Evolutionary conservation across 257 asterid genomes (phyloP), one percentile per base, ranked within the genome.

Genomic region (Plectranthus barbatus): DNA sequence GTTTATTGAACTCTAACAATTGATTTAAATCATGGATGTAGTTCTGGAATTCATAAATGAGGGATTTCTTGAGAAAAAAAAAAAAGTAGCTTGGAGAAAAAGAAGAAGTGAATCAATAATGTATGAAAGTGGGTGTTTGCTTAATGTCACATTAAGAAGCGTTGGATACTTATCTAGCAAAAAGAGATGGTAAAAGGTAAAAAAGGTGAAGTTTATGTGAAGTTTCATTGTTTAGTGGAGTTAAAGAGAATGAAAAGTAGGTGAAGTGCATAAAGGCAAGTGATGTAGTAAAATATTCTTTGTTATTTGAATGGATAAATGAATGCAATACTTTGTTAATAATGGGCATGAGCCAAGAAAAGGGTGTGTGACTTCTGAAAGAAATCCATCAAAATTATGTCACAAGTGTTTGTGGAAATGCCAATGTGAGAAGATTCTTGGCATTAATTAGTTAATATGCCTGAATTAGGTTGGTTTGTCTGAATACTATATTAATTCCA

Each of bases 331-430:
- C 54, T 48, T 26, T 6, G 18, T 47, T 13, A 56, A 26, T 54
- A 45, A 49, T 71, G 62, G 46, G 40, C 26, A 51, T 34, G 51
- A 56, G 20, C 63, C 31, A 58, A 26, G 48, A 57, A 42, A 37
- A 18, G 14, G 17, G 51, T 15, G 24, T 45, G 36, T 19, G 50
- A 58, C 10, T 7, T n/a, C 14, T 39, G 11, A 2, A 71, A 67
- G 10, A 37, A 42, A 18, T n/a, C 19, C 33, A 31, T 34, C 51
- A 48, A 17, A 50, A 34, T 58, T 63, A 23, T 17, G 47, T 56
- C 58, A 46, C 56, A 59, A 60, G 45, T 68, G 60, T 45, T 39
- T 21, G 48, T 37, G 57, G 61, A 63, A 60, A 66, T 60, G 70
- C 59, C 66, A 53, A 34, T 17, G 18, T 46, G 50, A 53, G 7